phyloP scores from a whole-genome alignment of 202 grass and related monocot species.

The Saccharum hybrid region DNA sequence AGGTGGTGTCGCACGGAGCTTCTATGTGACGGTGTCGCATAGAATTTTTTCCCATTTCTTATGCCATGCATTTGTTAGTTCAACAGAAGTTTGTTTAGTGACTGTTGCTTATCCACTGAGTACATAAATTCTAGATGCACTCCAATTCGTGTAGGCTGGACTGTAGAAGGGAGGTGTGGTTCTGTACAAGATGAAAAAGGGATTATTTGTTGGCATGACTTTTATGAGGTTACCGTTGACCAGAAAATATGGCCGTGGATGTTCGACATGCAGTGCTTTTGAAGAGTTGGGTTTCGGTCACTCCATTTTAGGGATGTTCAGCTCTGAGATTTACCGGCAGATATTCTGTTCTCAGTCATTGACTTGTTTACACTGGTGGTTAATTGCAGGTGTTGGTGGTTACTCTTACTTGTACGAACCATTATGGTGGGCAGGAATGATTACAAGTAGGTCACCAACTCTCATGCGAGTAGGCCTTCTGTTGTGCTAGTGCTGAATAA shows the following conservation, averaged over 20 bases:
- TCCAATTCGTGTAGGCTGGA: neutral
- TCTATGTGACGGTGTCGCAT: too few relatives aligned
- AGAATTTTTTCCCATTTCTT: neutral
- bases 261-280: neutral
- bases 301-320: neutral
- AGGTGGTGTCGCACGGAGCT: too few relatives aligned
- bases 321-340: slow-evolving; percentile 14
- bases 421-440: slow-evolving; percentile 97
- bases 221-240: neutral
- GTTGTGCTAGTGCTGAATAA: slow-evolving; percentile 11
- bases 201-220: neutral
- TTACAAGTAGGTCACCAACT: slow-evolving; percentile 76
- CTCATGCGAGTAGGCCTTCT: slow-evolving; percentile 32
- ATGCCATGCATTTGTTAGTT: neutral
- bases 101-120: neutral
- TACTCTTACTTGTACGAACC: slow-evolving; percentile 97
- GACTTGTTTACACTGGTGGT: slow-evolving; percentile 1
- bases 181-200: neutral
- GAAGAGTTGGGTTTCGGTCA: neutral
- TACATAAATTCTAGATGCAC: neutral
- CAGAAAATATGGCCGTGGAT: slow-evolving; percentile 1
- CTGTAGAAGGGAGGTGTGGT: neutral
- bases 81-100: neutral
- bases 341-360: neutral
- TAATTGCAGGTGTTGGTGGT: slow-evolving; percentile 74